phyloP scores from a whole-genome alignment of 2,329 filamentous ascomycete genomes.

The Domatiomyces catenatus region DNA sequence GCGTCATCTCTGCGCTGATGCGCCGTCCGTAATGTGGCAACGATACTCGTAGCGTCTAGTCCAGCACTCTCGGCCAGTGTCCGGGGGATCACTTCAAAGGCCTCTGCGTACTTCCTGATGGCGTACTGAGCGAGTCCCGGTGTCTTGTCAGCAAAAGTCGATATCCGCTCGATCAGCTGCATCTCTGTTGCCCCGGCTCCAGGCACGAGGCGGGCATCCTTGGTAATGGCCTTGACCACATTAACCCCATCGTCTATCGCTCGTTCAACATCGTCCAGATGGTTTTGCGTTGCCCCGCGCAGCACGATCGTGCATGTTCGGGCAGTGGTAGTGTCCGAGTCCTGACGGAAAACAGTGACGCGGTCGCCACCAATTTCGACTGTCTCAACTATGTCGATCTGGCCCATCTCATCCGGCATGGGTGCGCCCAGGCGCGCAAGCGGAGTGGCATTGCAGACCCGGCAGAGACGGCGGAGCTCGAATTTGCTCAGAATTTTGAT shows the following conservation, averaged over 20 bases:
- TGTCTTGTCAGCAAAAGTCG: conserved; percentile 79
- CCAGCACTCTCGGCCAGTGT: conserved; percentile 90
- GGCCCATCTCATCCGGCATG: conserved; percentile 99
- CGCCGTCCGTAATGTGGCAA: conserved; percentile 81
- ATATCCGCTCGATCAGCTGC: conserved; percentile 83
- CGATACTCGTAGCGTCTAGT: conserved; percentile 89
- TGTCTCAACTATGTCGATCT: conserved; percentile 86
- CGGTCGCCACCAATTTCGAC: conserved; percentile 95
- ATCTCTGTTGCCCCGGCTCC: conserved; percentile 91
- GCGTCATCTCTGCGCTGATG: conserved; percentile 44
- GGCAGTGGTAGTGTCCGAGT: conserved; percentile 61
- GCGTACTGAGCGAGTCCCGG: conserved; percentile 87
- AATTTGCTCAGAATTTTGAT: conserved; percentile 98
- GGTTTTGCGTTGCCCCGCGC: conserved; percentile 91
- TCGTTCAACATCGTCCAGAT: conserved; percentile 90
- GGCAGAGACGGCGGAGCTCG: conserved; percentile 83
- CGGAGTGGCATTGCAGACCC: conserved; percentile 92
- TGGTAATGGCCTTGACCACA: conserved; percentile 94
- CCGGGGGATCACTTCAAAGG: conserved; percentile 90
- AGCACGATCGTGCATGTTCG: conserved; percentile 89
- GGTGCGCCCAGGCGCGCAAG: conserved; percentile 86
- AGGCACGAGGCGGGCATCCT: conserved; percentile 77
- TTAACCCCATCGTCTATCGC: conserved; percentile 97
- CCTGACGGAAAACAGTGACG: conserved; percentile 95
- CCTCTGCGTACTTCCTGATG: conserved; percentile 93